phyloP scores from a whole-genome alignment of 768 basidiomycete genomes.

The Mycena albidolilacea region DNA sequence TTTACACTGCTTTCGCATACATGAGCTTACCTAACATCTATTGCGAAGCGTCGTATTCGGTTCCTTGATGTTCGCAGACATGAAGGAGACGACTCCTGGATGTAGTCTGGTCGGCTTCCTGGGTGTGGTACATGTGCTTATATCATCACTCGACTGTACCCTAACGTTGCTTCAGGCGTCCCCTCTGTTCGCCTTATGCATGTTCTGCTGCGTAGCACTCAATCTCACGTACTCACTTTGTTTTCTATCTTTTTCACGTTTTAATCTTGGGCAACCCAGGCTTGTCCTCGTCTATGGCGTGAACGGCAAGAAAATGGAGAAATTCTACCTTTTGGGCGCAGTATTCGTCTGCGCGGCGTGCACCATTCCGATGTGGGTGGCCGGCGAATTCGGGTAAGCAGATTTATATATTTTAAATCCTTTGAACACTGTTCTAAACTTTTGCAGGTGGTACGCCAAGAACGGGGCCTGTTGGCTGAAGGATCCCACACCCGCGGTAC shows the following conservation, averaged over 20 bases:
- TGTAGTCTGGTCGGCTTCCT: constrained; percentile 24
- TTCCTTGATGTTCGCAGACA: not conserved
- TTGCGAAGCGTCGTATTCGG: constrained; percentile 8
- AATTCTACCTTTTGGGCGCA: not conserved
- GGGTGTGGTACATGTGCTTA: constrained; percentile 28
- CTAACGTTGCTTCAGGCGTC: constrained; percentile 34
- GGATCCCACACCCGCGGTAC: not conserved
- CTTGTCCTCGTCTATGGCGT: not conserved
- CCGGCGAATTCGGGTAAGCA: not conserved
- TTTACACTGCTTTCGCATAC: not conserved
- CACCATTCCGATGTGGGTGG: not conserved
- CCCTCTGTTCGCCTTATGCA: constrained; percentile 42
- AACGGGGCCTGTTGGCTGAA: not conserved
- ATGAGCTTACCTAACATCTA: not conserved
- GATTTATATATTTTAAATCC: too few species aligned
- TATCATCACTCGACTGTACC: not conserved
- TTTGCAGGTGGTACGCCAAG: not conserved
- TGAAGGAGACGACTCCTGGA: not conserved
- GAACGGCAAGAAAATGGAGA: not conserved
- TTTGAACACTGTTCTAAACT: not conserved
- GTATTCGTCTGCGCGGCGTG: not conserved
- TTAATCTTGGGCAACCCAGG: not conserved
- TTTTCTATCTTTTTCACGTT: not conserved
- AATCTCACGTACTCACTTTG: constrained; percentile 16
- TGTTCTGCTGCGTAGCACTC: constrained; percentile 46